Conservation (phyloP, 176 grass and related monocot species). For the Eremochloa ophiuroides region DNA sequence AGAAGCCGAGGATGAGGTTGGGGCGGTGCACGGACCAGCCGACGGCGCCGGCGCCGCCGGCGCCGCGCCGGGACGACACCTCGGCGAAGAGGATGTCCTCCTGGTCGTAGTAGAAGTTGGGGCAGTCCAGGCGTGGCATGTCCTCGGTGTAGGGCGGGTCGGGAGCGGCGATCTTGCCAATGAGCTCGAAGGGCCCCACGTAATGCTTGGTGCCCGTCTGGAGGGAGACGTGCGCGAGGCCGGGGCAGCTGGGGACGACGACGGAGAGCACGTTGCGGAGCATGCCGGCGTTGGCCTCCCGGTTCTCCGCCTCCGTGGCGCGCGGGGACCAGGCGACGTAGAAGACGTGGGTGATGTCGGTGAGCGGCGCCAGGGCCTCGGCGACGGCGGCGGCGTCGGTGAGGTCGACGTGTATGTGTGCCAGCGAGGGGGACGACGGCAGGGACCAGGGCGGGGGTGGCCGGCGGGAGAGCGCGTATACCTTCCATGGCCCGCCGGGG, state of each 20-base stretch:
- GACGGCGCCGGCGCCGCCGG: slow-evolving; percentile 29
- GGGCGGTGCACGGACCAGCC: slow-evolving; percentile 74
- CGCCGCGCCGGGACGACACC: slow-evolving; percentile 30
- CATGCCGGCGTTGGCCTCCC: slow-evolving; percentile 41
- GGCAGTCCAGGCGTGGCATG: slow-evolving; percentile 15
- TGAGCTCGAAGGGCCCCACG: slow-evolving; percentile 12
- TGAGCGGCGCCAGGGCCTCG: slow-evolving; percentile 46
- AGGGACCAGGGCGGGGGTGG: slow-evolving; percentile 47
- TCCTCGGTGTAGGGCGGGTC: slow-evolving; percentile 61
- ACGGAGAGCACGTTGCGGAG: slow-evolving; percentile 54
- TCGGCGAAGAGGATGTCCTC: slow-evolving; percentile 52
- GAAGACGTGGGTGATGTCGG: slow-evolving; percentile 65
- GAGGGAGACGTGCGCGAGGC: slow-evolving; percentile 53
- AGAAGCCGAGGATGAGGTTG: slow-evolving; percentile 51
- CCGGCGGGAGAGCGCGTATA: slow-evolving; percentile 59
- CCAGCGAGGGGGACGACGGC: slow-evolving; percentile 16
- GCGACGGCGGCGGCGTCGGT: slow-evolving; percentile 31
- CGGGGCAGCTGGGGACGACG: slow-evolving; percentile 35
- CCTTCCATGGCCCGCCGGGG: slow-evolving; percentile 78
- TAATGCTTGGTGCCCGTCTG: slow-evolving; percentile 69
- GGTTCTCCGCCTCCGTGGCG: slow-evolving; percentile 34
- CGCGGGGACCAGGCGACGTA: slow-evolving; percentile 36
- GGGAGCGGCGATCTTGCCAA: slow-evolving; percentile 1
- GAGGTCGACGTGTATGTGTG: slow-evolving; percentile 45
- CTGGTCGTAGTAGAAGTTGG: slow-evolving; percentile 55